These are phyloP conservation scores for Ogataea paraovalis DNA, from an alignment of 805 yeast species.

Conservation along the genomic window DNA sequence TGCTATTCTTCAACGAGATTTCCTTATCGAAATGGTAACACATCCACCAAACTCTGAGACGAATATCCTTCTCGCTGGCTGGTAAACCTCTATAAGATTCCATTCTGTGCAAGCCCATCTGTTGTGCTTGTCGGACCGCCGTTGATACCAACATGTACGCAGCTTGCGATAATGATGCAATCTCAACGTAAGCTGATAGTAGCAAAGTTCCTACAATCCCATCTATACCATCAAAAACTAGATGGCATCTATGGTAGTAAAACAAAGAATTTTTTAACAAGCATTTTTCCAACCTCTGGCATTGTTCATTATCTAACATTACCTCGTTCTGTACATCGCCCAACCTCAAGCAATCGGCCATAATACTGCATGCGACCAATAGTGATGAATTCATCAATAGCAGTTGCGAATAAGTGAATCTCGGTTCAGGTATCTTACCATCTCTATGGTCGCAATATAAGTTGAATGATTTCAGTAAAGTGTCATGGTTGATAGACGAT, in stretches of 20 bases:
- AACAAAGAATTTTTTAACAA: constrained; percentile 40
- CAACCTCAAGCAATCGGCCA: constrained; percentile 4
- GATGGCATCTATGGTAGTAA: constrained; percentile 49
- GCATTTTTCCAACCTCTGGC: constrained; percentile 27
- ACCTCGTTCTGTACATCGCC: constrained; percentile 2
- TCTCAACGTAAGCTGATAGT: constrained; percentile 38
- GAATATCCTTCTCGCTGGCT: constrained; percentile 33
- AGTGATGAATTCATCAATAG: constrained; percentile 30
- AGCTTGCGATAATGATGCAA: constrained; percentile 33
- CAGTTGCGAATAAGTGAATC: constrained; percentile 29
- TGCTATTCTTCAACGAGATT: constrained; percentile 42
- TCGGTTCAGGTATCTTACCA: constrained; percentile 20
- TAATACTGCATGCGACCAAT: constrained; percentile 15
- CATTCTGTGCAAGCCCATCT: constrained; percentile 51
- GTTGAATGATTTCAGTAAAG: constrained; percentile 7
- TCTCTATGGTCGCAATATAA: constrained; percentile 25
- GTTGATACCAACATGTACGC: constrained; percentile 39
- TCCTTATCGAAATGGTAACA: constrained; percentile 46
- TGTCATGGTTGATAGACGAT: constrained; percentile 5
- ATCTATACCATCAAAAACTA: constrained; percentile 47
- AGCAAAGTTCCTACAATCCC: constrained; percentile 51
- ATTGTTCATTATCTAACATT: constrained; percentile 14
- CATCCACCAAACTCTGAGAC: constrained; percentile 46
- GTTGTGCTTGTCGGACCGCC: constrained; percentile 52
- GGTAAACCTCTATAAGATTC: constrained; percentile 39